phyloP scores from a whole-genome alignment of 78 protist genomes.

The Speleostelium caveatum region DNA sequence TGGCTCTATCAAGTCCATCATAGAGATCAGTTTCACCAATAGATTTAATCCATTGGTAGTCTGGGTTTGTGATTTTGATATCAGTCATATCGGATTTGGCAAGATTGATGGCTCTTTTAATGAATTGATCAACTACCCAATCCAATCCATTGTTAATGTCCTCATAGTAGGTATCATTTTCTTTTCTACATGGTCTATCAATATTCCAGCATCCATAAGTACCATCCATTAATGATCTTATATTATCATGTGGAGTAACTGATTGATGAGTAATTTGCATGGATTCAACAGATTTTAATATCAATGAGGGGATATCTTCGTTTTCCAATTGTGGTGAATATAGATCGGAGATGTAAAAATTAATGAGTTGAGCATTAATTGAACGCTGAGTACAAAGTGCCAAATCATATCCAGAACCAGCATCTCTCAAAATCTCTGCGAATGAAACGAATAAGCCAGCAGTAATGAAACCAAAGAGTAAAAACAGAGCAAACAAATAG shows the following conservation, averaged over 20 bases:
- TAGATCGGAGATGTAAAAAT: slow-evolving; percentile 5
- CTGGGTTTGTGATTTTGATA: background rate
- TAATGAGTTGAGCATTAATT: slow-evolving; percentile 11
- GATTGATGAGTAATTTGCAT: slow-evolving; percentile 47
- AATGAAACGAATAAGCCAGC: slow-evolving; percentile 51
- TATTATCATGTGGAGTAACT: background rate
- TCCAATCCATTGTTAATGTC: slow-evolving; percentile 38
- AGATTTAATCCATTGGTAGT: slow-evolving; percentile 11
- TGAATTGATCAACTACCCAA: slow-evolving; percentile 27
- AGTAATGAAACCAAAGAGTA: slow-evolving; percentile 59
- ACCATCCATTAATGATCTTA: slow-evolving; percentile 62
- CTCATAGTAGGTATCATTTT: background rate
- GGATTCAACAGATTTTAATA: background rate
- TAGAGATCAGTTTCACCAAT: slow-evolving; percentile 5
- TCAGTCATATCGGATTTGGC: background rate
- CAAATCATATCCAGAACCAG: slow-evolving; percentile 11
- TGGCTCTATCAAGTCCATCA: slow-evolving; percentile 29
- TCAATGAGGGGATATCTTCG: background rate
- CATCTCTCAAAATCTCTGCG: background rate
- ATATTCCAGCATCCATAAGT: slow-evolving; percentile 24
- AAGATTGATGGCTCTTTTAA: background rate
- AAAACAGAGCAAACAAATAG: slow-evolving; percentile 12
- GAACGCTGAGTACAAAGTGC: slow-evolving; percentile 8
- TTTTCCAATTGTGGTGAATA: background rate
- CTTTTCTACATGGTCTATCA: background rate